A percentile compares a stretch with the other conserved stretches of the same genome.
phyloP scores from a whole-genome alignment of 2,329 filamentous ascomycete species.

The Lecanicillium sp. region DNA sequence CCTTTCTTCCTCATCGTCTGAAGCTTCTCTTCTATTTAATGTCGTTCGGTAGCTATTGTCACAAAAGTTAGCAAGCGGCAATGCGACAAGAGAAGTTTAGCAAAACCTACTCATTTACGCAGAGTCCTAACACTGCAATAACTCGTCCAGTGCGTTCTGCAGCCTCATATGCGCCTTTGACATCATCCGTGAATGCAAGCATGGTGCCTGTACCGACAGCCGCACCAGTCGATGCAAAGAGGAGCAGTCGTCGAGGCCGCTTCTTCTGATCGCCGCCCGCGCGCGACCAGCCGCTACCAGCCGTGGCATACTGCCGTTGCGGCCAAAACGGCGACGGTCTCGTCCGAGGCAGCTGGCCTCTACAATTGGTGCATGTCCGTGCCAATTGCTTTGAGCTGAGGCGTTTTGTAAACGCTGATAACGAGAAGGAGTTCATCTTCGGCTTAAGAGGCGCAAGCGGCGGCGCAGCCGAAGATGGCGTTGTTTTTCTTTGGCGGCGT shows the following conservation, averaged over 20 bases:
- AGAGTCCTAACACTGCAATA: conserved; percentile 62
- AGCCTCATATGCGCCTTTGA: conserved; percentile 68
- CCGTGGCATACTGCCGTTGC: conserved; percentile 19
- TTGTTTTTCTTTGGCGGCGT: background rate
- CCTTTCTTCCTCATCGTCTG: conserved; percentile 55
- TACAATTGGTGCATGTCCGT: conserved; percentile 38
- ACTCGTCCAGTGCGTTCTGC: conserved; percentile 74
- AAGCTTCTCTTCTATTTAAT: conserved; percentile 59
- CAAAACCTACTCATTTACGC: conserved; percentile 71
- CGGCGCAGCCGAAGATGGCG: background rate
- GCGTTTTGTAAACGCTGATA: conserved; percentile 28
- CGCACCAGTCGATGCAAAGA: conserved; percentile 44
- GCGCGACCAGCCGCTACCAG: conserved; percentile 12
- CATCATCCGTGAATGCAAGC: conserved; percentile 55
- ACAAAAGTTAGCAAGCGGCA: background rate
- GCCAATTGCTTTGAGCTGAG: conserved; percentile 26
- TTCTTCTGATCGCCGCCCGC: conserved; percentile 13
- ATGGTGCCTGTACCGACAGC: conserved; percentile 38
- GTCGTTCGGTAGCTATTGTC: conserved; percentile 71
- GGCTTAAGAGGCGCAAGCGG: conserved; percentile 2
- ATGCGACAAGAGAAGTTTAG: background rate
- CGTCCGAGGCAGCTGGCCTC: conserved; percentile 26
- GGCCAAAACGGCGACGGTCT: conserved; percentile 19
- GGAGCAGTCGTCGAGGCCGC: conserved; percentile 23
- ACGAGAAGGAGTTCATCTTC: conserved; percentile 34